These are phyloP conservation scores for Boletus semigastroideus DNA, from an alignment of 1,284 basidiomycete genomes.

Conservation along the genomic window DNA sequence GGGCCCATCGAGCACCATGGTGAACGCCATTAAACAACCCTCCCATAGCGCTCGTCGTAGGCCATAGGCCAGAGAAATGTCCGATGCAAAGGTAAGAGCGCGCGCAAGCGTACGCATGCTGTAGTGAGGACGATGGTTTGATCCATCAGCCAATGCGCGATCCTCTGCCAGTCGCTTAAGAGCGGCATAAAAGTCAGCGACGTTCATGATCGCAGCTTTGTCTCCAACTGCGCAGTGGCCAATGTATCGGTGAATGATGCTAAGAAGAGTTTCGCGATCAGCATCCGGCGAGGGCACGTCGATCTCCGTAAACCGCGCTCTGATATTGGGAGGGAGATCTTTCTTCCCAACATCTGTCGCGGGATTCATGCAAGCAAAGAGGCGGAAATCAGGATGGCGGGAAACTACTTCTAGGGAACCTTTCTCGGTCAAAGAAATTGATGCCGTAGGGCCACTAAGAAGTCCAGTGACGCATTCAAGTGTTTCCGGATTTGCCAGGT, in stretches of 20 bases:
- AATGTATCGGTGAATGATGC: slow-evolving; percentile 90
- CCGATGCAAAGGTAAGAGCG: slow-evolving; percentile 88
- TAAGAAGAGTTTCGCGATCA: slow-evolving; percentile 87
- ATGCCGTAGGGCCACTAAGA: slow-evolving; percentile 82
- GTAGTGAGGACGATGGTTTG: slow-evolving; percentile 94
- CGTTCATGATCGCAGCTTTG: slow-evolving; percentile 84
- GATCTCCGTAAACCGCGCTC: slow-evolving; percentile 93
- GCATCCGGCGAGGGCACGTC: slow-evolving; percentile 93
- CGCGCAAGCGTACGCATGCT: slow-evolving; percentile 96
- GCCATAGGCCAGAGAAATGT: slow-evolving; percentile 78
- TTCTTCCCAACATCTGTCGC: slow-evolving; percentile 99
- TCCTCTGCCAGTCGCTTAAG: slow-evolving; percentile 80
- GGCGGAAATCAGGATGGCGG: slow-evolving; percentile 92
- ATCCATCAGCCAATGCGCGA: slow-evolving; percentile 91
- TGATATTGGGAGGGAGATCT: slow-evolving; percentile 88
- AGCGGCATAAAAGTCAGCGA: slow-evolving; percentile 88
- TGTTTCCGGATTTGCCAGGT: slow-evolving; percentile 92
- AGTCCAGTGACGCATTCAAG: slow-evolving; percentile 90
- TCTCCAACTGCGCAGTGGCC: slow-evolving; percentile 84
- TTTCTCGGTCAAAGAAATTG: slow-evolving; percentile 92
- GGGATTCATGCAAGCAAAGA: slow-evolving; percentile 99
- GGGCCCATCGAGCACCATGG: slow-evolving; percentile 85
- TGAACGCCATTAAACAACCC: slow-evolving; percentile 97
- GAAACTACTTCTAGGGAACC: slow-evolving; percentile 90
- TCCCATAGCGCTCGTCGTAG: slow-evolving; percentile 92